phyloP scores from a whole-genome alignment of 495 filamentous ascomycete species.

The Penicillium roqueforti region DNA sequence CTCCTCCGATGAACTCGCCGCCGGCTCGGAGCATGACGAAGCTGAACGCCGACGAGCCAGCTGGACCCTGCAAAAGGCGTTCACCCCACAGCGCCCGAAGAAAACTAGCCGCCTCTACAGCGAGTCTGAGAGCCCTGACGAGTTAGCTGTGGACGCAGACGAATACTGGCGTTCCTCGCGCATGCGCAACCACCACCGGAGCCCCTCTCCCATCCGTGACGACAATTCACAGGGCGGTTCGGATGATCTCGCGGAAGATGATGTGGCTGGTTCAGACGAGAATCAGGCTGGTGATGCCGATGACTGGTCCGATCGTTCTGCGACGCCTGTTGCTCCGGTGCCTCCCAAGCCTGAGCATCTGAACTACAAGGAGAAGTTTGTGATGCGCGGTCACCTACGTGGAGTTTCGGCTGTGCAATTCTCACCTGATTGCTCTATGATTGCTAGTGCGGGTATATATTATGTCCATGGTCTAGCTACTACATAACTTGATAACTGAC shows the following conservation, averaged over 20 bases:
- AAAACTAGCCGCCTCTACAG: conserved; percentile 28
- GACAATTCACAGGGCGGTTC: conserved; percentile 19
- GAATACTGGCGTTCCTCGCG: conserved; percentile 39
- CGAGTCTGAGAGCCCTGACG: conserved; percentile 45
- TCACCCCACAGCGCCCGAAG: conserved; percentile 37
- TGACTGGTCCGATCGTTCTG: conserved; percentile 27
- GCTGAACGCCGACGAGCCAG: conserved; percentile 38
- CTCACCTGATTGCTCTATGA: conserved; percentile 82
- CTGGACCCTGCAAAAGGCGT: conserved; percentile 33
- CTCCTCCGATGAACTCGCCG: conserved; percentile 52
- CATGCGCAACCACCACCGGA: conserved; percentile 24
- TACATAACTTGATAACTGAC: not conserved
- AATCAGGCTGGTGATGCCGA: conserved; percentile 8
- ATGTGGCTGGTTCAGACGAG: conserved; percentile 10
- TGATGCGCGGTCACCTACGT: conserved; percentile 69
- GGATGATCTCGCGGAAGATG: conserved; percentile 17
- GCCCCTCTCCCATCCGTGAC: conserved; percentile 19
- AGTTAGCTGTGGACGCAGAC: conserved; percentile 38
- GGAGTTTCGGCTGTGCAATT: conserved; percentile 85
- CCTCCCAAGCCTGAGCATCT: conserved; percentile 45
- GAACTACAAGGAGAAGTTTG: conserved; percentile 58
- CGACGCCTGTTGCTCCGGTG: conserved; percentile 34
- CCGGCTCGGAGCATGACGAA: conserved; percentile 41
- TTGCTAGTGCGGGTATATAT: conserved; percentile 74
- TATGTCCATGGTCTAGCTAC: not conserved